These are phyloP conservation scores for Cladobotryum protrusum DNA, from an alignment of 2,329 filamentous ascomycete species.

Conservation along the genomic window DNA sequence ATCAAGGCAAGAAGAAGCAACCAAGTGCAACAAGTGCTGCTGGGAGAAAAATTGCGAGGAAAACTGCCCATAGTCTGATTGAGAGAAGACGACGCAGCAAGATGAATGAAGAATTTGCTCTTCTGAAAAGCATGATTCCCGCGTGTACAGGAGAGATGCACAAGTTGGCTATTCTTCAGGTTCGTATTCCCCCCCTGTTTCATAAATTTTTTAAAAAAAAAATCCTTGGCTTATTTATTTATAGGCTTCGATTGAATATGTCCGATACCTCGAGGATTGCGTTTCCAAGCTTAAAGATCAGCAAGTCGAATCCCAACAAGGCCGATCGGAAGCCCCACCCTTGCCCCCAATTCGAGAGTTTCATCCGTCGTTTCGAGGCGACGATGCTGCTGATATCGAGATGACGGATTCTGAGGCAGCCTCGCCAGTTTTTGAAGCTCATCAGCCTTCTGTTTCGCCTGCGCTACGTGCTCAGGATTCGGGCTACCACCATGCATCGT, in stretches of 20 bases:
- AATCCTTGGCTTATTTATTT: background rate
- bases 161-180: constrained; percentile 91
- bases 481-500: constrained; percentile 42
- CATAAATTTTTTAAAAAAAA: background rate
- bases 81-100: constrained; percentile 85
- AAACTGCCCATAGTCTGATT: constrained; percentile 93
- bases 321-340: constrained; percentile 21
- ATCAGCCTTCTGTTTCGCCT: constrained; percentile 48
- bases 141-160: constrained; percentile 98
- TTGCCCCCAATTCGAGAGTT: constrained; percentile 34
- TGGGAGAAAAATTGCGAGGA: constrained; percentile 89
- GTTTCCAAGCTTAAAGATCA: constrained; percentile 69
- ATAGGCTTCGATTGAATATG: constrained; percentile 92
- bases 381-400: constrained; percentile 47
- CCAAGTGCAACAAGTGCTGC: constrained; percentile 71
- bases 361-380: constrained; percentile 35
- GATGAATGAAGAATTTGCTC: constrained; percentile 97
- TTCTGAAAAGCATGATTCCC: constrained; percentile 91
- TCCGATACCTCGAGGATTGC: constrained; percentile 88
- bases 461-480: constrained; percentile 41
- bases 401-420: constrained; percentile 49
- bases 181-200: constrained; percentile 39
- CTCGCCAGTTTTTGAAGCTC: constrained; percentile 39
- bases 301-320: constrained; percentile 29
- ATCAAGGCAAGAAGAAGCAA: constrained; percentile 66